These are phyloP conservation scores for Trifolium fragiferum DNA, from an alignment of 306 rosid species.

Conservation along the genomic window DNA sequence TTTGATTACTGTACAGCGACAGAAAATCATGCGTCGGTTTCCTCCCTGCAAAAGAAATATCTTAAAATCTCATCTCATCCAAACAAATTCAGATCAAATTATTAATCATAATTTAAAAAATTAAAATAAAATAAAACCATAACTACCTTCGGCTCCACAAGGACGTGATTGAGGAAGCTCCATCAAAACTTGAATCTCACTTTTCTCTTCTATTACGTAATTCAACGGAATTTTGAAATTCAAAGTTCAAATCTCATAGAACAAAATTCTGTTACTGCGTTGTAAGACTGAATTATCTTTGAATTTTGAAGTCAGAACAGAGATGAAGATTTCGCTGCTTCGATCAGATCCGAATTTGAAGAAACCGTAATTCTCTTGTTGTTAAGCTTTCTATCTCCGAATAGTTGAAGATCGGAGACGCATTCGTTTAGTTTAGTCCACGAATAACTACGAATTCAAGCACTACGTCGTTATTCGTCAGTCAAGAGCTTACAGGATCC, in stretches of 20 bases:
- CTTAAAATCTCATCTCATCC: neutral
- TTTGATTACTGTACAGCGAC: constrained; percentile 78
- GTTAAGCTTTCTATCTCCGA: constrained; percentile 9
- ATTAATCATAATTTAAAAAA: neutral
- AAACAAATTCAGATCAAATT: neutral
- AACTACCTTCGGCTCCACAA: constrained; percentile 74
- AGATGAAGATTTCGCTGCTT: constrained; percentile 22
- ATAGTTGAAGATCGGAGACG: constrained; percentile 56
- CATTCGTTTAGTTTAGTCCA: constrained; percentile 52
- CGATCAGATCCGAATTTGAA: constrained; percentile 56
- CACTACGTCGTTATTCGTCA: neutral
- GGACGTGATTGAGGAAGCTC: constrained; percentile 90
- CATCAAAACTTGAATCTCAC: constrained; percentile 52
- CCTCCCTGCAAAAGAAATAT: constrained; percentile 53
- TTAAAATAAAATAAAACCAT: neutral
- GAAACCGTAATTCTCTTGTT: neutral
- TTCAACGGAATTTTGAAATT: constrained; percentile 45
- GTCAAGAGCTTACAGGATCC: constrained; percentile 22
- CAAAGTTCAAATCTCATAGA: constrained; percentile 40
- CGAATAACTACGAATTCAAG: constrained; percentile 2
- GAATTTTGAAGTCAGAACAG: constrained; percentile 27
- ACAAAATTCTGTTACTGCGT: constrained; percentile 32
- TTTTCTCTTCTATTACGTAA: constrained; percentile 11
- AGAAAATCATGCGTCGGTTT: constrained; percentile 95
- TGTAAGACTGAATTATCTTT: constrained; percentile 15